Evolutionary conservation across 208 protist species (phyloP).

Genomic region (Crithidia mellificae): DNA sequence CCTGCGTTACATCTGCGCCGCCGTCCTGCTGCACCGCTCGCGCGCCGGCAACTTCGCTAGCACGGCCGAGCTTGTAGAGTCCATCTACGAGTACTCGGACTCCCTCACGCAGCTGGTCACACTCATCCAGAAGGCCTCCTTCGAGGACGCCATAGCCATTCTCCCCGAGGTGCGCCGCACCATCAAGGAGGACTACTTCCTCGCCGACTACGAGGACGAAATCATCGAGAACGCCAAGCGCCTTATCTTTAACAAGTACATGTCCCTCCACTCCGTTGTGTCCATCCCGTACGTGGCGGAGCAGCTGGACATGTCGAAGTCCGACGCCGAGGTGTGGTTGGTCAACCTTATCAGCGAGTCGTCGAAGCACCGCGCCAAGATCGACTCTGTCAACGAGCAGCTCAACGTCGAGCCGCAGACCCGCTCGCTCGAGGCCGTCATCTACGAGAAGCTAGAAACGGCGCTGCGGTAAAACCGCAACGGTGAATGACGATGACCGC

Average conservation of each 20-base stretch:
- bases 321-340: slow-evolving; percentile 89
- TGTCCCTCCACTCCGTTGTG: slow-evolving; percentile 83
- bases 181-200: slow-evolving; percentile 84
- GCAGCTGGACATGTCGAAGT: slow-evolving; percentile 63
- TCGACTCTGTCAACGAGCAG: slow-evolving; percentile 89
- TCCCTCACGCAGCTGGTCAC: slow-evolving; percentile 78
- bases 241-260: slow-evolving; percentile 89
- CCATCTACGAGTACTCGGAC: slow-evolving; percentile 89
- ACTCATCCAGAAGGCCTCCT: slow-evolving; percentile 70
- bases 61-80: slow-evolving; percentile 61
- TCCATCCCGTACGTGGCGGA: slow-evolving; percentile 86
- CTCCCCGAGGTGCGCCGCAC: slow-evolving; percentile 69
- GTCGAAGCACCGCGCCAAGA: slow-evolving; percentile 87
- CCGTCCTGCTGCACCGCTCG: slow-evolving; percentile 79
- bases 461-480: slow-evolving; percentile 27
- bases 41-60: slow-evolving; percentile 70
- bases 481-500: too few species aligned
- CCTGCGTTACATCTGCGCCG: slow-evolving; percentile 90
- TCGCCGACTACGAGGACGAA: slow-evolving; percentile 67
- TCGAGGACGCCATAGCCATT: slow-evolving; percentile 78
- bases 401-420: slow-evolving; percentile 80
- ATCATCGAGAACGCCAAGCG: slow-evolving; percentile 75
- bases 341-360: slow-evolving; percentile 91
- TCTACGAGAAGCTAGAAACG: slow-evolving; percentile 79
- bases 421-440: slow-evolving; percentile 66